These are phyloP conservation scores for Neurospora sp. DNA, from an alignment of 495 filamentous ascomycete species.

Conservation along the genomic window DNA sequence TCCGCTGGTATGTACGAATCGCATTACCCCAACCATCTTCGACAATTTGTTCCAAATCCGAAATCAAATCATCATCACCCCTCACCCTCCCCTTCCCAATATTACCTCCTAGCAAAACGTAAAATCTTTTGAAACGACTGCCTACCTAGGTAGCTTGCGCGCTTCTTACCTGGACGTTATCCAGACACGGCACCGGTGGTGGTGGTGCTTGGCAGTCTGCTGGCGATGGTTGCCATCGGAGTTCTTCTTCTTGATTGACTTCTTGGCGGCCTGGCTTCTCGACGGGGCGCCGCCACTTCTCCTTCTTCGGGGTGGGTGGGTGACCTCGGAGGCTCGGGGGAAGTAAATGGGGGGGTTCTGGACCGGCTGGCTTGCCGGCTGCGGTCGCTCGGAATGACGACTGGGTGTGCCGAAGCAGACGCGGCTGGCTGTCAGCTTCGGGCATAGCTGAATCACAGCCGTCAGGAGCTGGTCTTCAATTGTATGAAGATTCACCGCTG, in stretches of 20 bases:
- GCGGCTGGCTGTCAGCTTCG: no score
- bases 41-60: not conserved
- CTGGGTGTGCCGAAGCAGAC: no score
- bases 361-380: no score
- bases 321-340: not conserved
- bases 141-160: not conserved
- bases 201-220: not conserved
- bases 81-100: not conserved
- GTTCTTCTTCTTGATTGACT: no score
- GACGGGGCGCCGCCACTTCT: no score
- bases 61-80: not conserved
- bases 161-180: not conserved
- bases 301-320: not conserved
- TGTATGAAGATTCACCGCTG: no score
- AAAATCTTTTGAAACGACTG: not conserved
- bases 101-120: not conserved
- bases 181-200: no score
- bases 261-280: no score
- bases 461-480: no score
- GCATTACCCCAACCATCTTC: not conserved
- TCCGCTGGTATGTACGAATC: not conserved
- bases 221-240: not conserved
- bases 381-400: no score
- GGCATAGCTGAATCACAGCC: no score
- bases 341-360: no score